phyloP scores from a whole-genome alignment of 2,329 filamentous ascomycete genomes.

The Claviceps pazoutovae region DNA sequence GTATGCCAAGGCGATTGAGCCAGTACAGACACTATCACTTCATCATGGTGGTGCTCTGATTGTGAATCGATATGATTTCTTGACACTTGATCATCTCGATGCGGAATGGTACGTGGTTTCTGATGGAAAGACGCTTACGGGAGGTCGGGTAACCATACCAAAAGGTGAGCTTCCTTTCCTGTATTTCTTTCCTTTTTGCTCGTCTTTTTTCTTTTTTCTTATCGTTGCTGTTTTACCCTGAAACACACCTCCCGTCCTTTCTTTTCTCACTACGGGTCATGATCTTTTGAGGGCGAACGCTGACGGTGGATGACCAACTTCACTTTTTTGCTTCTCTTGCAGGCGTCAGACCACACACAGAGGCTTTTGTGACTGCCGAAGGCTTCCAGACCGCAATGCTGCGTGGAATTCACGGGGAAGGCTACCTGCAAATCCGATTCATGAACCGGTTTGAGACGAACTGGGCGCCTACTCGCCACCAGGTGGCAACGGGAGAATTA shows the following conservation, averaged over 20 bases:
- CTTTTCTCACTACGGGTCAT: too few species aligned
- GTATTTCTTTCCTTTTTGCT: neutral
- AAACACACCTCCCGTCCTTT: too few species aligned
- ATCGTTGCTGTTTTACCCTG: too few species aligned
- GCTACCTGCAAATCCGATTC: constrained; percentile 37
- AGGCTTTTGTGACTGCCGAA: constrained; percentile 20
- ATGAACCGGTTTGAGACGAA: constrained; percentile 24
- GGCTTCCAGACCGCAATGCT: constrained; percentile 15
- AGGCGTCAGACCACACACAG: constrained; percentile 30
- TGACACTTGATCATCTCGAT: constrained; percentile 33
- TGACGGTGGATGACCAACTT: neutral
- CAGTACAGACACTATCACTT: constrained; percentile 35
- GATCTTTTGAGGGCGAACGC: too few species aligned
- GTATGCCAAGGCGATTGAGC: constrained; percentile 45
- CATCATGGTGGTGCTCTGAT: constrained; percentile 29
- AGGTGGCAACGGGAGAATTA: constrained; percentile 37
- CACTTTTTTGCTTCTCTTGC: neutral
- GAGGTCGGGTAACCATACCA: constrained; percentile 26
- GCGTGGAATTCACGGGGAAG: constrained; percentile 18
- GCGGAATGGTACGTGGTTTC: constrained; percentile 29
- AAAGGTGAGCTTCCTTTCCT: constrained; percentile 16
- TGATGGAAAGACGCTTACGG: constrained; percentile 21
- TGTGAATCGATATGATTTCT: constrained; percentile 41
- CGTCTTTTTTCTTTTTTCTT: neutral
- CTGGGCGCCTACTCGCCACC: constrained; percentile 39